Evolutionary conservation across 176 grass and related monocot genomes (phyloP), one percentile per base, ranked within the genome.

Genomic region (Oryza meridionalis): DNA sequence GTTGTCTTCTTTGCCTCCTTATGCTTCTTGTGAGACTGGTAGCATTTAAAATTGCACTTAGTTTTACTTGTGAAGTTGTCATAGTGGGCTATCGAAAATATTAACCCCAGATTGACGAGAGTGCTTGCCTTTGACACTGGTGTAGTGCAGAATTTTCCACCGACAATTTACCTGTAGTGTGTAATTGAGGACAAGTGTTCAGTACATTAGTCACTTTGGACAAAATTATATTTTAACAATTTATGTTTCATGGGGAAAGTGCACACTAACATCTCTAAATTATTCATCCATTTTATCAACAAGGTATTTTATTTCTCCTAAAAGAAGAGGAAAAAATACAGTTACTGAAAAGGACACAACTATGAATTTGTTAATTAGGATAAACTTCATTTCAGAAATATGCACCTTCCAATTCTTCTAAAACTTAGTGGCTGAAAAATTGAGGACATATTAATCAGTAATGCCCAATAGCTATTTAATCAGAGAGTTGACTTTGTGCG

Each of bases 161-260:
- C 51, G 62, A 42, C 29, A 66, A 46, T 15, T 26, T 19, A 50
- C 72, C 85, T 85, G 35, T 14, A 80, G 14, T 74, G 81, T n/a
- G 33, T 15, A 83, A 72, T 10, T 19, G 74, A 77, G 35, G 4
- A 42, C 47, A 44, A 0, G 29, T 2, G 1, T 43, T 43, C 66
- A 31, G 7, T 15, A 78, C 38, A 38, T 43, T 14, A 37, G 3
- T 21, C n/a, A 67, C 37, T 25, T 67, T 76, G 44, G 27, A 76
- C n/a, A 66, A 16, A 12, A 6, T 10, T 51, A 72, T 49, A 10
- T 13, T 26, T 9, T 5, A 9, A 9, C 24, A 67, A 19, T 14
- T 31, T 40, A 4, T 15, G 21, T 26, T 51, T 40, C 10, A 7
- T 12, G 16, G 16, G 6, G 19, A 24, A n/a, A 63, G 16, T 42